Evolutionary conservation across 129 eudicot genomes (phyloP).

Genomic region (Daucus carota): DH1_v3.0 NC_030383.2:53759501-53760000

Average conservation of each 20-base stretch:
- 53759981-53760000: neutral
- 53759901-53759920: neutral
- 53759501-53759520: neutral
- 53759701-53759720: neutral
- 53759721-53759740: neutral
- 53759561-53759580: neutral
- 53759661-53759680: neutral
- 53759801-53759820: neutral
- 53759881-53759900: neutral
- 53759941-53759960: neutral
- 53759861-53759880: neutral
- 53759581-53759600: neutral
- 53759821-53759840: neutral
- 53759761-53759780: neutral
- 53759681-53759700: neutral
- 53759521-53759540: neutral
- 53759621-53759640: neutral
- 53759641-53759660: neutral
- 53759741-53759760: neutral
- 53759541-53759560: neutral
- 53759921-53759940: neutral
- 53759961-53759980: neutral
- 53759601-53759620: neutral
- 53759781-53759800: neutral
- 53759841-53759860: neutral